A percentile compares a stretch with the other conserved stretches of the same genome.
Evolutionary conservation across 306 rosid genomes (phyloP).

Genomic region (Gastrolobium bilobum): DNA sequence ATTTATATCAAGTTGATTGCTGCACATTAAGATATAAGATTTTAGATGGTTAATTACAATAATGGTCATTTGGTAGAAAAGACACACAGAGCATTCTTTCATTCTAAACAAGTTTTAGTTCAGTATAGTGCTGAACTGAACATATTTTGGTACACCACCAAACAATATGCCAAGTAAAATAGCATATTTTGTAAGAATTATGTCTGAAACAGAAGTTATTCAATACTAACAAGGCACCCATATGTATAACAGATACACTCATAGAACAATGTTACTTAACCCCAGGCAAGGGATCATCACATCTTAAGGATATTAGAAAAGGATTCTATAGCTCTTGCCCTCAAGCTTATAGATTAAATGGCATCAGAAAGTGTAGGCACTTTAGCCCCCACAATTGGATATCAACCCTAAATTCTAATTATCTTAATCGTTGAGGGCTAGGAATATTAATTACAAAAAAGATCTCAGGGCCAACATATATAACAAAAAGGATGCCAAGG

Average conservation of each 20-base stretch:
- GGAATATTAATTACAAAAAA: slow-evolving; percentile 22
- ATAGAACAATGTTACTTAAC: background rate
- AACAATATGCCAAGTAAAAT: slow-evolving; percentile 2
- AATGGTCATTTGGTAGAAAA: background rate
- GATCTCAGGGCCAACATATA: background rate
- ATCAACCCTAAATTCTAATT: slow-evolving; percentile 2
- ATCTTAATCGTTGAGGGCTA: slow-evolving; percentile 2
- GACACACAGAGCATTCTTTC: background rate
- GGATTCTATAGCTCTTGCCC: slow-evolving; percentile 14
- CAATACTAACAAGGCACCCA: background rate
- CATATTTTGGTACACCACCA: slow-evolving; percentile 6
- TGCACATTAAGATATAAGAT: background rate
- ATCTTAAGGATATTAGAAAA: slow-evolving; percentile 4
- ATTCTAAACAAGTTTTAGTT: slow-evolving; percentile 10
- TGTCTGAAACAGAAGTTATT: slow-evolving; percentile 8
- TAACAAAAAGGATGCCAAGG: slow-evolving; percentile 37
- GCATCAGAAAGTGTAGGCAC: slow-evolving; percentile 33
- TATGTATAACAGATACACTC: background rate
- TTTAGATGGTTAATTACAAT: slow-evolving; percentile 11
- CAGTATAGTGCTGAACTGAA: background rate
- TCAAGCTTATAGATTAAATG: slow-evolving; percentile 34
- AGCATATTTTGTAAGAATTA: slow-evolving; percentile 27
- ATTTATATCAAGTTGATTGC: background rate
- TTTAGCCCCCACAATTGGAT: slow-evolving; percentile 27
- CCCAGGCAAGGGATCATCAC: slow-evolving; percentile 3